Evolutionary conservation across 73 alveolate species (phyloP).

Genomic region (Paramecium pentaurelia): DNA sequence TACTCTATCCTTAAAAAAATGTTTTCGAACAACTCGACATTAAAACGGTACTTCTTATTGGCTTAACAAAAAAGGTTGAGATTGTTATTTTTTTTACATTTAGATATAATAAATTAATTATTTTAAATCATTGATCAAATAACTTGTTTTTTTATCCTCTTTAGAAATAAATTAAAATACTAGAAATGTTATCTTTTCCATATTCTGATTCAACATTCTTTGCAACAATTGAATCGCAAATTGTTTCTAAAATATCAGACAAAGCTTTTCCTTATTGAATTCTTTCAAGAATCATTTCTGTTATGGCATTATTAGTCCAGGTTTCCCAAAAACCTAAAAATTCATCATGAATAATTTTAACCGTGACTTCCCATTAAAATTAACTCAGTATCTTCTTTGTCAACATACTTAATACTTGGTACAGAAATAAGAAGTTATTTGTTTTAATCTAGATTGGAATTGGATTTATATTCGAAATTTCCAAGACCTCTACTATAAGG

Average conservation of each 20-base stretch:
- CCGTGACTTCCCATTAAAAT: conserved; percentile 47
- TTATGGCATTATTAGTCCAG: conserved; percentile 26
- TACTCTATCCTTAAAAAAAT: background rate
- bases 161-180: conserved; percentile 6
- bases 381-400: background rate
- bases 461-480: background rate
- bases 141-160: background rate
- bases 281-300: background rate
- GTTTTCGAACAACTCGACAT: background rate
- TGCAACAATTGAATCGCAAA: background rate
- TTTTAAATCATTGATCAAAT: background rate
- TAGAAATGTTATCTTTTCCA: conserved; percentile 34
- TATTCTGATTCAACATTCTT: background rate
- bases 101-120: background rate
- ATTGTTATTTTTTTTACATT: background rate
- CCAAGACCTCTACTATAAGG: conserved; percentile 36
- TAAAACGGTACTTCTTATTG: background rate
- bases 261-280: background rate
- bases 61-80: background rate
- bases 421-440: background rate
- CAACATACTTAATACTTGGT: conserved; percentile 26
- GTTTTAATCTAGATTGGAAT: background rate
- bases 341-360: background rate
- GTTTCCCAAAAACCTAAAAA: conserved; percentile 33
- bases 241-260: background rate